Percentiles rank a stretch among this genome's conserved stretches.
Conservation (phyloP, 148 eudicot species). For the Amaranthus cruentus region DNA sequence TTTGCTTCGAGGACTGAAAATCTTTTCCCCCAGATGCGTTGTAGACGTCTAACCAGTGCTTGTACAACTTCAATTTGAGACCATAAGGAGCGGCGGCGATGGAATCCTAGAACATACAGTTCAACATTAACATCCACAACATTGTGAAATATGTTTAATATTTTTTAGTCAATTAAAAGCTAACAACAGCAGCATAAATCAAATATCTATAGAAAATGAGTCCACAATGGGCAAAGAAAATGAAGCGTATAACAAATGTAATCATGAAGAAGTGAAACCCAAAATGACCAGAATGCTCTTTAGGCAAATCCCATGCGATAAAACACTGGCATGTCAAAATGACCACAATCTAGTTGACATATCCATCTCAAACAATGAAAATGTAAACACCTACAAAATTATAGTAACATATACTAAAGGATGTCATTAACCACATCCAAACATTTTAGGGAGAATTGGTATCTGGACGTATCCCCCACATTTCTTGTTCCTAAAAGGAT, state of each 20-base stretch:
- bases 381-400: neutral
- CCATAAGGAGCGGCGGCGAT: constrained; percentile 32
- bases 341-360: neutral
- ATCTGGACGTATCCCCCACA: no score
- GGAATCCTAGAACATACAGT: constrained; percentile 43
- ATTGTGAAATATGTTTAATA: neutral
- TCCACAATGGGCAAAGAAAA: neutral
- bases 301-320: neutral
- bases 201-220: neutral
- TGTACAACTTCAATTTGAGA: constrained; percentile 54
- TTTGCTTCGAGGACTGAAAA: constrained; percentile 68
- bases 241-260: neutral
- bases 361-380: neutral
- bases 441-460: no score
- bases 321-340: no score
- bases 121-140: constrained; percentile 14
- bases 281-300: neutral
- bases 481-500: no score
- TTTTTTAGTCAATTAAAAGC: neutral
- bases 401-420: no score
- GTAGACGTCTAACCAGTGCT: constrained; percentile 73
- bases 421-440: no score
- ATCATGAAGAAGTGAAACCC: neutral
- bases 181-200: neutral
- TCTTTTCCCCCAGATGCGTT: constrained; percentile 54